Base-by-base conservation (phyloP, 768 basidiomycete genomes). In the Melanogaster broomeanus region DNA sequence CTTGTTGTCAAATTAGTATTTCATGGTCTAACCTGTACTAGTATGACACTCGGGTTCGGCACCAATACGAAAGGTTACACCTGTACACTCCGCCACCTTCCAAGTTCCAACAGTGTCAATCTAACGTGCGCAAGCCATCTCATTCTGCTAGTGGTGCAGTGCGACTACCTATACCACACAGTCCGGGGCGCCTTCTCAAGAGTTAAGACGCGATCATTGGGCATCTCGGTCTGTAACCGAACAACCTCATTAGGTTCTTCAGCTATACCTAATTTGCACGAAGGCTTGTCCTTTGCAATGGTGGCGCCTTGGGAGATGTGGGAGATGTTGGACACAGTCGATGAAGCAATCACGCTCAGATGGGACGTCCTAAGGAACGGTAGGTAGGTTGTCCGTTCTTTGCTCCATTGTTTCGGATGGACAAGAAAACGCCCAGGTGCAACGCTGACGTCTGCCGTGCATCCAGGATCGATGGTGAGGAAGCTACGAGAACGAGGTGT, bases 141-240 rank as follows among this genome's bases (percentile, higher is more conserved):
- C n/a, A n/a, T n/a, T n/a, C n/a, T n/a, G n/a, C n/a, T n/a, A n/a
- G n/a, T n/a, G n/a, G n/a, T n/a, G n/a, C n/a, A n/a, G n/a, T n/a
- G n/a, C n/a, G 43, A 42, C 11, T 4, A 40, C 27, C n/a, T n/a
- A n/a, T 21, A 35, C n/a, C 25, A 22, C 7, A 49, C 60, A n/a
- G 56, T 76, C 1, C 33, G 58, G 2, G 78, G 76, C 7, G 84
- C 89, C 3, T 66, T 93, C 18, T 56, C n/a, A n/a, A n/a, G n/a
- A n/a, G n/a, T n/a, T n/a, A 12, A 76, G 93, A 25, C 79, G 87
- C 33, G 75, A 78, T 9, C 66, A 66, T 4, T 94, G n/a, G 93
- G 93, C 71, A 2, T 83, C 83, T 11, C 74, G n/a, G 78, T 86
- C 84, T 58, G 12, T 72, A 56, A 13, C n/a, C n/a, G 21, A 24